phyloP scores from a whole-genome alignment of 2,329 filamentous ascomycete genomes.

The Talaromyces sp. region DNA sequence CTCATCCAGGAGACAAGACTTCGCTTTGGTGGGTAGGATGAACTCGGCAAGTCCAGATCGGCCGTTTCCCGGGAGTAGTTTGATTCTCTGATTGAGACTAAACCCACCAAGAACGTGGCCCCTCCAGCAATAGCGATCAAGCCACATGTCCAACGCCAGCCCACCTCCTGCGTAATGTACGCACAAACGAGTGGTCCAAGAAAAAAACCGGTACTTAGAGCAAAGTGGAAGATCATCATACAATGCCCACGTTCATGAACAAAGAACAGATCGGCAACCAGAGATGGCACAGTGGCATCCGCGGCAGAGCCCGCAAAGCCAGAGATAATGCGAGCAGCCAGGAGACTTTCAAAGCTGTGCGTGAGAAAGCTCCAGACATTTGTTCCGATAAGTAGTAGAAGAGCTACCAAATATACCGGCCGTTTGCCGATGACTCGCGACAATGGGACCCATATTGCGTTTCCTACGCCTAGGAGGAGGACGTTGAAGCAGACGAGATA shows the following conservation, averaged over 20 bases:
- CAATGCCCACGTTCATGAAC: slow-evolving; percentile 34
- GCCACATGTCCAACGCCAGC: neutral
- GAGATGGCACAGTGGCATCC: slow-evolving; percentile 35
- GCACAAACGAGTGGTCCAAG: slow-evolving; percentile 27
- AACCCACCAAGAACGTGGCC: neutral
- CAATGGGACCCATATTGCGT: neutral
- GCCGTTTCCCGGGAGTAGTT: neutral
- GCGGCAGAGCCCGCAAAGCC: slow-evolving; percentile 22
- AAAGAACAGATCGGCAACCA: slow-evolving; percentile 37
- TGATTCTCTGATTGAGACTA: neutral
- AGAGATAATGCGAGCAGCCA: neutral
- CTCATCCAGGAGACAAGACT: neutral
- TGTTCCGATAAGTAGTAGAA: neutral
- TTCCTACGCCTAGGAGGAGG: neutral
- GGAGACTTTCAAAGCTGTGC: neutral
- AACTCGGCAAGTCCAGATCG: neutral
- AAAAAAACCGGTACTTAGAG: slow-evolving; percentile 36
- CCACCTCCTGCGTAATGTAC: neutral
- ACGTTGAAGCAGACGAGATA: neutral
- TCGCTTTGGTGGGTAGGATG: neutral
- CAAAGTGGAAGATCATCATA: slow-evolving; percentile 40
- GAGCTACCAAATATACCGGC: neutral
- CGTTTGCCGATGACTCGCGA: neutral
- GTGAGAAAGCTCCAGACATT: neutral
- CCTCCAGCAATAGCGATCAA: neutral